Evolutionary conservation across 169 alveolate genomes (phyloP), one percentile per base, ranked within the genome.

Genomic region (Babesia bovis): DNA sequence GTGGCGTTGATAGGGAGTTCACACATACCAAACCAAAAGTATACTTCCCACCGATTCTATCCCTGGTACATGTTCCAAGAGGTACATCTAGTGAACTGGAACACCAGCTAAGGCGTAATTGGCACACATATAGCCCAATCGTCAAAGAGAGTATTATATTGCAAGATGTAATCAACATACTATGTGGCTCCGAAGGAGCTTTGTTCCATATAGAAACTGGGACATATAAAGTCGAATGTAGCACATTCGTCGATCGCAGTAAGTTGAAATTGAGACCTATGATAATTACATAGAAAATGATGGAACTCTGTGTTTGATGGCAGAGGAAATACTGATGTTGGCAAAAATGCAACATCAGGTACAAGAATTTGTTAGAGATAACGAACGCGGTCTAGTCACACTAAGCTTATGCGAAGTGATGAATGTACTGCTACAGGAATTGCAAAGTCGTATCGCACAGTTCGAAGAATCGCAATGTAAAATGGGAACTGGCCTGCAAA

Each of bases 341-440:
- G 73, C 73, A 5, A 56, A 68, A 6, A 45, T 65, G 75, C 82
- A 78, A 36, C 53, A 68, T 21, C 32, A 28, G 53, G 50, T 78
- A 30, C 56, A 65, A 70, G 69, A 60, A 33, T 78, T 69, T 36
- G 68, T 78, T 6, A 35, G 53, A 15, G 44, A 38, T 30, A 57
- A 53, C 51, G 73, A 78, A 25, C 30, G 42, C 0, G 61, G 83
- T 13, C 59, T 59, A 52, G 63, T 78, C 26, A 49, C 52, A 33
- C 77, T 63, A 51, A 52, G 73, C 60, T 17, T 70, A 30, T 67
- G 81, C 26, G 87, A 68, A 40, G 83, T 57, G 40, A 35, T 78
- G 25, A 52, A 53, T 50, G 71, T 38, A n/a, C 68, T 78, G 51
- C 66, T 78, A 44, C 75, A 78, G 40, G 87, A 78, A 30, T 57